These are phyloP conservation scores for Hibiscus tridactylites DNA, from an alignment of 345 rosid genomes.

Conservation along the genomic window DNA sequence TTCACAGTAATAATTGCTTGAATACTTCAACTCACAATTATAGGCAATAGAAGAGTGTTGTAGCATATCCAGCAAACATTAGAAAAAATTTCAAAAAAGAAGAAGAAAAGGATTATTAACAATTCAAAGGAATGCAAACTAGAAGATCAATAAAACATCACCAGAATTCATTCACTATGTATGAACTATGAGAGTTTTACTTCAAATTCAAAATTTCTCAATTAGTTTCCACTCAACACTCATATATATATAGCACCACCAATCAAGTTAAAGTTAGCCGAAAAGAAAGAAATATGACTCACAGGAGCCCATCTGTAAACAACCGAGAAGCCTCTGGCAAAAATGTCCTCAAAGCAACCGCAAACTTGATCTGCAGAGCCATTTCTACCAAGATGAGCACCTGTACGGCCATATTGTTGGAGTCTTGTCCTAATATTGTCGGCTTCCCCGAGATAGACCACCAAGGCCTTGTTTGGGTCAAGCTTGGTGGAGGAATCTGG, in stretches of 20 bases:
- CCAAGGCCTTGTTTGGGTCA: conserved; percentile 33
- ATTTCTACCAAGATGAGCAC: conserved; percentile 58
- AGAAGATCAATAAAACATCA: not conserved
- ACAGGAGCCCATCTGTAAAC: conserved; percentile 82
- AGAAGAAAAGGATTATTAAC: not conserved
- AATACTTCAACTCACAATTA: not conserved
- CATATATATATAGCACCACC: not conserved
- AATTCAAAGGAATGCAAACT: not conserved
- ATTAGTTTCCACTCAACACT: not conserved
- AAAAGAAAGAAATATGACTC: conserved; percentile 13
- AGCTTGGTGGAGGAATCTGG: conserved; percentile 22
- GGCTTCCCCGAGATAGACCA: conserved; percentile 82
- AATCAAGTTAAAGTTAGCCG: not conserved
- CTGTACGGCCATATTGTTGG: conserved; percentile 73
- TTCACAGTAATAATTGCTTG: not conserved
- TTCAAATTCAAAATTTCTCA: not conserved
- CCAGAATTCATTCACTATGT: not conserved
- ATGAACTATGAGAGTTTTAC: not conserved
- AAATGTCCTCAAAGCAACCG: conserved; percentile 47
- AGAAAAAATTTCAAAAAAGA: not conserved
- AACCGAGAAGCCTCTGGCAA: conserved; percentile 40
- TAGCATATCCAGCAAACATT: not conserved
- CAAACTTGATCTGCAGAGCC: conserved; percentile 15
- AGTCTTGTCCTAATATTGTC: conserved; percentile 72
- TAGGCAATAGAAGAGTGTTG: not conserved